A percentile compares a stretch with the other conserved stretches of the same genome.
Evolutionary conservation across 2,329 filamentous ascomycete genomes (phyloP).

Genomic region (Paraconiothyrium sp.): DNA sequence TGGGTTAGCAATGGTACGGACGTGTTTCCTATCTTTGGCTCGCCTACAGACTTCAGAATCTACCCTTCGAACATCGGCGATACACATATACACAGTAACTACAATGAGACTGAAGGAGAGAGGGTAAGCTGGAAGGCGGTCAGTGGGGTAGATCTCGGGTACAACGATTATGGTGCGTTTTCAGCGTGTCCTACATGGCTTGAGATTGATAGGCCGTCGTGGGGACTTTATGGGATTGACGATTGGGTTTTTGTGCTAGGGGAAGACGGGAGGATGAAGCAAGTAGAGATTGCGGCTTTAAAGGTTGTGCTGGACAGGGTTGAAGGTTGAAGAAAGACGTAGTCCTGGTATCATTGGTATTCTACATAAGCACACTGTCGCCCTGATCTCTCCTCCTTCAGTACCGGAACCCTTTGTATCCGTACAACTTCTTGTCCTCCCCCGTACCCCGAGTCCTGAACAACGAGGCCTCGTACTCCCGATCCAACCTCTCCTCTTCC

Average conservation of each 20-base stretch:
- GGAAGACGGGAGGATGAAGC: background rate
- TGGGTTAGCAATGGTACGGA: conserved; percentile 45
- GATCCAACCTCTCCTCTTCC: too few species aligned
- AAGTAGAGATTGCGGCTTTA: background rate
- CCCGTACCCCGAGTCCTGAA: too few species aligned
- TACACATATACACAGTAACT: background rate
- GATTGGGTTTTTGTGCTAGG: background rate
- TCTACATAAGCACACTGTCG: too few species aligned
- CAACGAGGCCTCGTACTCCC: too few species aligned
- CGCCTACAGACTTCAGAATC: conserved; percentile 19
- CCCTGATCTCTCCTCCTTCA: too few species aligned
- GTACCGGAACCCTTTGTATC: too few species aligned
- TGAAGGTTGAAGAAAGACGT: background rate
- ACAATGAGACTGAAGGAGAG: background rate
- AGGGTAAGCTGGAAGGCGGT: background rate
- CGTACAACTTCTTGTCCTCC: too few species aligned
- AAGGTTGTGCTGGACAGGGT: conserved; percentile 1
- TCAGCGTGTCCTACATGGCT: conserved; percentile 22
- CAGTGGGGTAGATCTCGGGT: background rate
- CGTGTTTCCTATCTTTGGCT: conserved; percentile 25
- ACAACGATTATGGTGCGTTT: conserved; percentile 11
- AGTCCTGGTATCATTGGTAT: too few species aligned
- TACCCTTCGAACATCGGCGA: background rate
- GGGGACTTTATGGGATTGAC: background rate
- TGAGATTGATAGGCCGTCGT: conserved; percentile 21